Conservation (phyloP, 805 yeast genomes). For the Maudiozyma pseudohumilis region DNA sequence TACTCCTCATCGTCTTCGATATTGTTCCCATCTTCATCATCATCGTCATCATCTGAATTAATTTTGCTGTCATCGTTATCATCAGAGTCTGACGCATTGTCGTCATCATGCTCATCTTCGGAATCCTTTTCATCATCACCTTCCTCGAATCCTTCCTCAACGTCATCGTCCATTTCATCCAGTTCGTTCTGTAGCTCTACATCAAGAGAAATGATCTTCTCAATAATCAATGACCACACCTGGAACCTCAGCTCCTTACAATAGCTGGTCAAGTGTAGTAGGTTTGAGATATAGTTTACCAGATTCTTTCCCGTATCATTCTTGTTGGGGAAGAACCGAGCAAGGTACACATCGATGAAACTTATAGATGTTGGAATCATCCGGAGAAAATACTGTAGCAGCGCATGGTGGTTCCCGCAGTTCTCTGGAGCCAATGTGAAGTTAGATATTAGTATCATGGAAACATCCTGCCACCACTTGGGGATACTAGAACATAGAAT, state of each 20-base stretch:
- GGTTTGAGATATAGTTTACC: conserved; percentile 55
- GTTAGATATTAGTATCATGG: conserved; percentile 53
- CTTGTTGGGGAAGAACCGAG: conserved; percentile 69
- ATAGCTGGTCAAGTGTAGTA: conserved; percentile 51
- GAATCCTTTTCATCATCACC: conserved; percentile 23
- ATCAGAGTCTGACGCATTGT: conserved; percentile 18
- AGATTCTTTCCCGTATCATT: conserved; percentile 45
- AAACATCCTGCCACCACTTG: conserved; percentile 83
- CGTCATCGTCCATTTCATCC: conserved; percentile 74
- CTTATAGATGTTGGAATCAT: conserved; percentile 76
- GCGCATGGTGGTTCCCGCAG: conserved; percentile 49
- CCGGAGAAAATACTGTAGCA: conserved; percentile 52
- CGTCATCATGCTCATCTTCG: conserved; percentile 2
- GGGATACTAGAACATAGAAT: conserved; percentile 81
- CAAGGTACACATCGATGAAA: conserved; percentile 48
- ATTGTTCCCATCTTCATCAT: conserved; percentile 25
- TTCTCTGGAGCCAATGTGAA: conserved; percentile 33
- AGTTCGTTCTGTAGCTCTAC: conserved; percentile 84
- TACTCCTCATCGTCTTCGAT: conserved; percentile 38
- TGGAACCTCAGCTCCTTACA: conserved; percentile 66
- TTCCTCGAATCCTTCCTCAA: conserved; percentile 37
- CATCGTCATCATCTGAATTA: conserved; percentile 28
- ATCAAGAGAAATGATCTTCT: conserved; percentile 74
- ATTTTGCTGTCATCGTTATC: conserved; percentile 31
- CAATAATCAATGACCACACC: conserved; percentile 73